Conservation (phyloP, 345 rosid species). For the Noccaea bulbosa region DNA sequence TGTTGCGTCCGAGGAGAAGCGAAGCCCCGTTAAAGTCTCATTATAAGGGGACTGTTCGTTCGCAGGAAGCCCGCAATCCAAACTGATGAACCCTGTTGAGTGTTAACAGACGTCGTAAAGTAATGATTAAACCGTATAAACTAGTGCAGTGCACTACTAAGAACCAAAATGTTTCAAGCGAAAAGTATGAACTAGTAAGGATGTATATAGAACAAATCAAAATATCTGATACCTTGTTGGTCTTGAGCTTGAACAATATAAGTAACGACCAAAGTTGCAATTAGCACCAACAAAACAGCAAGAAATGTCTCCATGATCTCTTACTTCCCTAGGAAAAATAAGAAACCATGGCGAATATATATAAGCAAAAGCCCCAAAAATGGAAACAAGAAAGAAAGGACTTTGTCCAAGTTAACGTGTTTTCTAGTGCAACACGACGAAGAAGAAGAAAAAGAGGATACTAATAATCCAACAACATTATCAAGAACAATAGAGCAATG, state of each 20-base stretch:
- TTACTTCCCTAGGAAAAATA: neutral
- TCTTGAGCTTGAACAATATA: slow-evolving; percentile 38
- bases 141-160: no score
- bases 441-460: no score
- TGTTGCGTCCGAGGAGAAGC: slow-evolving; percentile 32
- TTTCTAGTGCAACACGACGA: neutral
- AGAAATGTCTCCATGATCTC: slow-evolving; percentile 29
- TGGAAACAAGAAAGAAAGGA: neutral
- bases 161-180: slow-evolving; percentile 13
- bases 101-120: no score
- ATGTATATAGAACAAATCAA: no score
- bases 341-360: neutral
- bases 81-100: slow-evolving; percentile 53
- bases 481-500: no score
- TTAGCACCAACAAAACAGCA: neutral
- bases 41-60: slow-evolving; percentile 21
- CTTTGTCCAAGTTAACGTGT: neutral
- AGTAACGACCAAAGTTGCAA: neutral
- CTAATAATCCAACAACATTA: no score
- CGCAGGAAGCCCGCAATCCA: slow-evolving; percentile 48
- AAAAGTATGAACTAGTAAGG: no score
- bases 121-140: no score
- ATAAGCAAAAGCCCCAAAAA: neutral
- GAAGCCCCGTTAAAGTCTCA: neutral
- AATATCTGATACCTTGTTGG: slow-evolving; percentile 48